Base-by-base conservation (phyloP, 352 stramenopile genomes). In the Thalassiosira mediterranea region DNA sequence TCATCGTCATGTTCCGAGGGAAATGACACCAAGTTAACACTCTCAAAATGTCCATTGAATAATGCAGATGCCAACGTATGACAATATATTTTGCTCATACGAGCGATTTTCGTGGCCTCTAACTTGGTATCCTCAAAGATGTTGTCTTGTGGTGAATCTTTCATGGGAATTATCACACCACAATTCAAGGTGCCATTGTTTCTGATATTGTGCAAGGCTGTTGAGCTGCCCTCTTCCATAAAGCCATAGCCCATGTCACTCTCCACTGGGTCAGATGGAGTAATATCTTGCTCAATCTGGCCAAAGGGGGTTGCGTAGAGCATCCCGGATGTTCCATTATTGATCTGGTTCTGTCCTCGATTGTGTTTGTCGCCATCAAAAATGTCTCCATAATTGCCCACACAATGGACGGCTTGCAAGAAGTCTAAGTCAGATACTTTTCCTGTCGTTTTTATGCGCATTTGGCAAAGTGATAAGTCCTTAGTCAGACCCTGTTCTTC, bases 251-350 rank as follows among this genome's bases (percentile, higher is more conserved):
- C 23, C 38, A 72, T 40, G 51, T 69, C 48, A n/a, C n/a, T n/a
- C n/a, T n/a, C n/a, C n/a, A n/a, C n/a, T n/a, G n/a, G n/a, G n/a
- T n/a, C n/a, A n/a, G n/a, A n/a, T n/a, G n/a, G n/a, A n/a, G n/a
- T n/a, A n/a, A n/a, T n/a, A n/a, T n/a, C n/a, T n/a, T n/a, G n/a
- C n/a, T n/a, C n/a, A n/a, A n/a, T n/a, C n/a, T n/a, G n/a, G 44
- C 67, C 67, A 17, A 70, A 48, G 4, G 67, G 67, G 19, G 40
- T 64, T n/a, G 58, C 4, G 59, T 65, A 70, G 25, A 70, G 40
- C 67, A 76, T 76, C 15, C 28, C 70, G n/a, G n/a, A n/a, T 31
- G 59, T 59, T 48, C 67, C 67, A 29, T 70, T 51, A n/a, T 76
- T 76, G 26, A 76, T 70, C 37, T 37, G 37, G 25, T 76, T 76